These are phyloP conservation scores for Paraconiothyrium brasiliense DNA, from an alignment of 2,329 filamentous ascomycete genomes.

Conservation along the genomic window DNA sequence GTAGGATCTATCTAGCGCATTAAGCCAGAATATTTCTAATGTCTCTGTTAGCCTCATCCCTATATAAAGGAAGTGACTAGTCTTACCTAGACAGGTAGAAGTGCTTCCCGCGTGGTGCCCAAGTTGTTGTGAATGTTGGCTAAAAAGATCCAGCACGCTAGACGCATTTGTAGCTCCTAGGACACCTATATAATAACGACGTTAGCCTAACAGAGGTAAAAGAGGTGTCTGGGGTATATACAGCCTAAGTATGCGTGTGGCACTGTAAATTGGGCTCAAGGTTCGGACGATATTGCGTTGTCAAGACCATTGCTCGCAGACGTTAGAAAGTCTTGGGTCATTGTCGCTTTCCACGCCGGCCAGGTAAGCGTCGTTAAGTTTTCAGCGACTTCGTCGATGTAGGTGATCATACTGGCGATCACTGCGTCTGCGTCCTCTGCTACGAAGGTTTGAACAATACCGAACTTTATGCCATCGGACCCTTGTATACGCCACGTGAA, in stretches of 20 bases:
- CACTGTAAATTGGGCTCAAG: neutral
- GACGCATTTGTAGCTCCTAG: too few relatives aligned
- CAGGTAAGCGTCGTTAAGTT: neutral
- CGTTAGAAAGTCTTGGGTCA: neutral
- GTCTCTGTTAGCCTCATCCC: too few relatives aligned
- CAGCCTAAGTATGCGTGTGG: neutral
- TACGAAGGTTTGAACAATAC: neutral
- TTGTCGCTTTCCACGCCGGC: neutral
- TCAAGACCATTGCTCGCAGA: neutral
- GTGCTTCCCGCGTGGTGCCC: too few relatives aligned
- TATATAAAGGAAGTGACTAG: too few relatives aligned
- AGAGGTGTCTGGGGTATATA: neutral
- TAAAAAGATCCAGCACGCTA: too few relatives aligned
- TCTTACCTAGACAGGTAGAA: too few relatives aligned
- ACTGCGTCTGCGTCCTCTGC: neutral
- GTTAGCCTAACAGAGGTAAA: neutral
- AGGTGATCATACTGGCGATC: neutral
- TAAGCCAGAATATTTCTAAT: too few relatives aligned
- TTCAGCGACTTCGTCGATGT: neutral
- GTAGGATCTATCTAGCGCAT: too few relatives aligned
- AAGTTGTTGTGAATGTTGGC: too few relatives aligned
- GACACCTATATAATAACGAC: too few relatives aligned
- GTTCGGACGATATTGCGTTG: too few relatives aligned
- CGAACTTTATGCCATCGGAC: neutral
- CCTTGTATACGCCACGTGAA: neutral